phyloP scores from a whole-genome alignment of 805 yeast genomes.

The Lipomyces mesembrius region DNA sequence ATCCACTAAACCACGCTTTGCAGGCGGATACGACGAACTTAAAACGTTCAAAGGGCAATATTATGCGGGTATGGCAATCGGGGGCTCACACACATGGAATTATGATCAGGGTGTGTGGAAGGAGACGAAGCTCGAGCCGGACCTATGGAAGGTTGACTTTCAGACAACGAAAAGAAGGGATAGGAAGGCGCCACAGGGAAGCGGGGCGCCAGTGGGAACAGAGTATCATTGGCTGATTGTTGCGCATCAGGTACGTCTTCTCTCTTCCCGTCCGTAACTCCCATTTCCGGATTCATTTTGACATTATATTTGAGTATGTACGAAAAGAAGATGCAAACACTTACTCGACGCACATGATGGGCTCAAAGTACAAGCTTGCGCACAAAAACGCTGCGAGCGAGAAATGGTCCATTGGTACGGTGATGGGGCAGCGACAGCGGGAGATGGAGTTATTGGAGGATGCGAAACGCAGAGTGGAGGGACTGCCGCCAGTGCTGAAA shows the following conservation, averaged over 20 bases:
- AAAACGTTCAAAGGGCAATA: constrained; percentile 8
- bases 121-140: constrained; percentile 8
- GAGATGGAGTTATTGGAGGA: constrained; percentile 5
- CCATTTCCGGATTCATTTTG: not conserved
- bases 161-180: constrained; percentile 7
- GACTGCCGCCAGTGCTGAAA: constrained; percentile 3
- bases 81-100: constrained; percentile 5
- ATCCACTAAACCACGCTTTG: not conserved
- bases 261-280: not conserved
- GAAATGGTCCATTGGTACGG: constrained; percentile 6
- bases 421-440: constrained; percentile 9
- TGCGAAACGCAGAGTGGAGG: constrained; percentile 4
- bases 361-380: constrained; percentile 8
- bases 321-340: constrained; percentile 9
- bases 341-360: constrained; percentile 4
- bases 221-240: constrained; percentile 9
- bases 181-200: constrained; percentile 5
- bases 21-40: not conserved
- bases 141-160: constrained; percentile 10
- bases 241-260: constrained; percentile 4
- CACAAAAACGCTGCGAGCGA: constrained; percentile 7
- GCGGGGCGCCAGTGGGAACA: not conserved
- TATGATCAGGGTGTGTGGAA: constrained; percentile 7
- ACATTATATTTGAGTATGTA: not conserved
- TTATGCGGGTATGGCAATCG: constrained; percentile 8